These are phyloP conservation scores for Fusarium poae DNA, from an alignment of 2,329 filamentous ascomycete genomes.

Conservation along the genomic window DNA sequence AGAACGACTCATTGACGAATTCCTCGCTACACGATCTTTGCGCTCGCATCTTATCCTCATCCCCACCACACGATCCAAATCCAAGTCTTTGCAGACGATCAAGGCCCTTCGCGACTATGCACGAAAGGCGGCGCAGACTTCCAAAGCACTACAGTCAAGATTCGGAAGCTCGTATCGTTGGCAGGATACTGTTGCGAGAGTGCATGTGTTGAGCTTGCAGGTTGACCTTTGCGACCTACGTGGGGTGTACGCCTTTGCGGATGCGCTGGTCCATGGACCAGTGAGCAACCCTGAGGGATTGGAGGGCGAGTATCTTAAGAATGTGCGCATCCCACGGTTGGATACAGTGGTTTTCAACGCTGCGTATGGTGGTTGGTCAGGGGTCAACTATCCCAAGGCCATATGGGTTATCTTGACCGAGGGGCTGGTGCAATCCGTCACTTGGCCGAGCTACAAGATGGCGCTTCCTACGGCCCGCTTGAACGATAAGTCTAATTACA, in stretches of 20 bases:
- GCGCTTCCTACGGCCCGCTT: conserved; percentile 63
- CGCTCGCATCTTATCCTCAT: conserved; percentile 81
- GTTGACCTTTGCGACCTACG: conserved; percentile 72
- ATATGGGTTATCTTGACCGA: conserved; percentile 65
- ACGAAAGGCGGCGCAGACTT: conserved; percentile 58
- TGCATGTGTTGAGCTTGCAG: conserved; percentile 71
- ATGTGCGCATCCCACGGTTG: conserved; percentile 74
- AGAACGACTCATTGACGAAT: conserved; percentile 89
- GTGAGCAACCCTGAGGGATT: conserved; percentile 61
- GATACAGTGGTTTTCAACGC: conserved; percentile 89
- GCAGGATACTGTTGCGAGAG: conserved; percentile 60
- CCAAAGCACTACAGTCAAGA: conserved; percentile 55
- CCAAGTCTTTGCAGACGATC: conserved; percentile 82
- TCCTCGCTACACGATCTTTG: conserved; percentile 76
- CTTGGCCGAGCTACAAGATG: conserved; percentile 84
- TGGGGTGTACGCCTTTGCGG: conserved; percentile 64
- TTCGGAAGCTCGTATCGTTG: conserved; percentile 52
- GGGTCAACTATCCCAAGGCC: conserved; percentile 77
- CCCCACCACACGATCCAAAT: conserved; percentile 81
- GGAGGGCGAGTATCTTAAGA: conserved; percentile 55
- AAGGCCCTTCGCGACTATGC: conserved; percentile 72
- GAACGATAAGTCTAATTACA: conserved; percentile 54
- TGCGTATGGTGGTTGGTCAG: conserved; percentile 87
- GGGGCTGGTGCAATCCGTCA: conserved; percentile 75
- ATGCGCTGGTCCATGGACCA: conserved; percentile 59